phyloP scores from a whole-genome alignment of 208 protist species.

The Trichomonas gallinae region DNA sequence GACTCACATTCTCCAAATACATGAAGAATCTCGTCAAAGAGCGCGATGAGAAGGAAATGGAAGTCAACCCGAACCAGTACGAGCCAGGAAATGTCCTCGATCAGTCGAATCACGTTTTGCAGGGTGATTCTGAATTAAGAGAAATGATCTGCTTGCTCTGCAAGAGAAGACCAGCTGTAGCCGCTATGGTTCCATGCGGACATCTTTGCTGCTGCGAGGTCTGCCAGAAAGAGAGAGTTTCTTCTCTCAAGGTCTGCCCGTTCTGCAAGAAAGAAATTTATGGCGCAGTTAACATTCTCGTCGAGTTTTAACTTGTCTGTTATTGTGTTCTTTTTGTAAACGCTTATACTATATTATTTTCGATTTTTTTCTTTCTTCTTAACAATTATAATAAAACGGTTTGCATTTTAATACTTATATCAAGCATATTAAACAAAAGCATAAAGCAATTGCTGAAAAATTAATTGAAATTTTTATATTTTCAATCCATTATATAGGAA shows the following conservation, averaged over 20 bases:
- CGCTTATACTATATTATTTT: too few relatives aligned
- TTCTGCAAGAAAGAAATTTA: not conserved
- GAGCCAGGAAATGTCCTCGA: not conserved
- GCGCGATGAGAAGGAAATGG: not conserved
- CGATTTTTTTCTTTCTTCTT: too few relatives aligned
- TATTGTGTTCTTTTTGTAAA: too few relatives aligned
- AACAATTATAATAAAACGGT: too few relatives aligned
- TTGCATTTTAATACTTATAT: too few relatives aligned
- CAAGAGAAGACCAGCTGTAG: not conserved
- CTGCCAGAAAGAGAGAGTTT: not conserved
- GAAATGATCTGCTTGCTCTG: not conserved
- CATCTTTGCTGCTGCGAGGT: not conserved
- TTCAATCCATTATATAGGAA: too few relatives aligned
- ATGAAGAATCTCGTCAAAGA: not conserved
- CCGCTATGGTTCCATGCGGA: not conserved
- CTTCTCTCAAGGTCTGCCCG: not conserved
- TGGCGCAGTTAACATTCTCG: not conserved
- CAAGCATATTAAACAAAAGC: too few relatives aligned
- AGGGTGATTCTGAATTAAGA: not conserved
- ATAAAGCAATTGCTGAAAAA: too few relatives aligned
- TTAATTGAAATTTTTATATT: too few relatives aligned
- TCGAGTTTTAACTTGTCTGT: not conserved
- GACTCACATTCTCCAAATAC: not conserved
- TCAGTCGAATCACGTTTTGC: not conserved
- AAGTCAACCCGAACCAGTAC: not conserved